These are phyloP conservation scores for Quercus cerris DNA, from an alignment of 306 rosid genomes.

Conservation along the genomic window DNA sequence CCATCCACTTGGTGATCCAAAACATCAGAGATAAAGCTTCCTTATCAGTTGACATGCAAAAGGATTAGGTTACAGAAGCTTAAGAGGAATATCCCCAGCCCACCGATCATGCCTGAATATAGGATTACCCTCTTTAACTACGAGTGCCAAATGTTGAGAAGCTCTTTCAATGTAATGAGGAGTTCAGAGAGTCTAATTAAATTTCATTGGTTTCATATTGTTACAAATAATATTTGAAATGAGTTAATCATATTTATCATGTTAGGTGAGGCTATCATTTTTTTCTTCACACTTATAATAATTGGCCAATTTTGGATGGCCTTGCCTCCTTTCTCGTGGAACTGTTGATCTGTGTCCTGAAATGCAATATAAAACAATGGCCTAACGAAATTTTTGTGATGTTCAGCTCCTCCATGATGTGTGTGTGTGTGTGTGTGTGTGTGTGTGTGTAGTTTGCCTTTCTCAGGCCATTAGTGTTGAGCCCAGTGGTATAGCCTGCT, in stretches of 20 bases:
- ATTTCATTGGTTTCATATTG: constrained; percentile 2
- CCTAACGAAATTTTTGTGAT: neutral
- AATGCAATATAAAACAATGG: constrained; percentile 12
- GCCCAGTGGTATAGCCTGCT: too few relatives aligned
- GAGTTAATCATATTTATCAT: constrained; percentile 16
- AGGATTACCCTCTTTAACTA: too few relatives aligned
- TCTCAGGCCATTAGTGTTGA: too few relatives aligned
- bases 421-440: too few relatives aligned
- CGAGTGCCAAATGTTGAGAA: neutral
- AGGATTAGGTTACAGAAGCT: too few relatives aligned
- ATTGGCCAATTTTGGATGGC: constrained; percentile 16
- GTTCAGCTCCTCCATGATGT: neutral
- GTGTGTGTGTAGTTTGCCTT: too few relatives aligned
- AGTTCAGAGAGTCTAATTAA: constrained; percentile 7
- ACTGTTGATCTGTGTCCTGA: constrained; percentile 14
- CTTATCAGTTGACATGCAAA: too few relatives aligned
- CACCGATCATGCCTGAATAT: too few relatives aligned
- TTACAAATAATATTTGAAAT: neutral
- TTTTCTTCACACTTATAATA: constrained; percentile 17
- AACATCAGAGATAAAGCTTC: too few relatives aligned
- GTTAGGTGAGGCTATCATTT: constrained; percentile 14
- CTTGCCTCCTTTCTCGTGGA: constrained; percentile 4
- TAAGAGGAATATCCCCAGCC: too few relatives aligned
- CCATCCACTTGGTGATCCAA: too few relatives aligned
- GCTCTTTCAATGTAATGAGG: constrained; percentile 4